Base-by-base conservation (phyloP, 768 basidiomycete species). In the Tulasnella sp. region DNA sequence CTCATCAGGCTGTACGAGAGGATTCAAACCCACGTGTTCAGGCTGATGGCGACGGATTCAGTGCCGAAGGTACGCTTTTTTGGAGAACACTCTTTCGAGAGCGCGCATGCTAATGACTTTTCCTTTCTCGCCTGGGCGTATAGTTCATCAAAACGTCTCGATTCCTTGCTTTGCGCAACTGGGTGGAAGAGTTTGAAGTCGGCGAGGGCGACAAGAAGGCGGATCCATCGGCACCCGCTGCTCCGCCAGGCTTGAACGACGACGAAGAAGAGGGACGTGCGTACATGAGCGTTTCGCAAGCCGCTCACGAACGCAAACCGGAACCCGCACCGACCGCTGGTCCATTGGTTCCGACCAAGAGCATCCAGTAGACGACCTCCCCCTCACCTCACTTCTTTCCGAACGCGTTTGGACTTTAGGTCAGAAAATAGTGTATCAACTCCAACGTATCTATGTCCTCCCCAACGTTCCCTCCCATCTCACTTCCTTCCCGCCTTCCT, bases 21-120 rank as follows among this genome's bases (percentile, higher is more conserved):
- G 77, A 99, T 99, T 77, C 98, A 99, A 85, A 92, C 88, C 29
- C 96, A 99, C 82, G 95, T 99, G 80, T 99, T 99, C 87, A 90
- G 97, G 70, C 83, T 99, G 81, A 97, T 99, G 94, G 96, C 98
- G 23, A 97, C 96, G 77, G 98, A 99, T 84, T 98, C 97, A 9
- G 92, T 99, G n/a, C 98, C 98, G 18, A 97, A 97, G 88, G 94
- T 93, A 81, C 39, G 87, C 82, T 18, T 26, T 48, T 18, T 71
- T 78, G 4, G 11, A 4, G 70, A 71, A 1, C 3, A 2, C 4
- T 5, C 11, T 39, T 37, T 4, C 20, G 5, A 37, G 35, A 5
- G 13, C 42, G 5, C 18, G 44, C 44, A 13, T 13, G 44, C 67
- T 39, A 20, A 39, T 37, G 70, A 16, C 39, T 4, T 32, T 26